Evolutionary conservation across 441 rosid species (phyloP), one percentile per base, ranked within the genome.

Genomic region (Brassica balearica): DNA sequence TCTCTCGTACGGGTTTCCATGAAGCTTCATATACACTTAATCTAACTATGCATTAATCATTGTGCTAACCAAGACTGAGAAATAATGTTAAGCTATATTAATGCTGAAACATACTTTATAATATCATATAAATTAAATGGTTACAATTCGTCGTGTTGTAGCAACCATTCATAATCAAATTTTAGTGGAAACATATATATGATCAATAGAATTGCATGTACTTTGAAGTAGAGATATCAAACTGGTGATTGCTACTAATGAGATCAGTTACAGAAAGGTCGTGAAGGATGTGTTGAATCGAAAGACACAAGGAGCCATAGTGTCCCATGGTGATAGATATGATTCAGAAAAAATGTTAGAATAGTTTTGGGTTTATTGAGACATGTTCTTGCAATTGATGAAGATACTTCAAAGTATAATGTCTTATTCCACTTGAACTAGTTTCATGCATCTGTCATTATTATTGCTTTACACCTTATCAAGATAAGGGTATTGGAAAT

Each of bases 251-350:
- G 59, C 6, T 71, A 77, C 48, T 43, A 65, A 68, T 65, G 76
- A 65, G 72, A 72, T 72, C 10, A 65, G 55, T 46, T 77, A 72
- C 41, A 65, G 32, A 41, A 75, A 59, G 1, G 15, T 73, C 2
- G 51, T 23, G 55, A 74, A 64, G 55, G 82, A 74, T 64, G 71
- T 67, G 36, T 69, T 79, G 78, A 74, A 79, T 56, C 56, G 51
- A 74, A 79, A 69, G 43, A 59, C 74, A 69, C 29, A 79, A 69
- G 70, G 75, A 79, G 79, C 71, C 78, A 79, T 6, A 64, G 62
- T 79, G 79, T 63, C 79, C 82, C 79, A 79, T 79, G 75, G 71
- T 74, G 82, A 74, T 79, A 79, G 82, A 69, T 69, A 79, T 69
- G 78, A 79, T 74, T 79, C 79, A 74, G 61, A 53, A 74, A 56